Base-by-base conservation (phyloP, 306 rosid species). In the Fragaria ananassa region DNA sequence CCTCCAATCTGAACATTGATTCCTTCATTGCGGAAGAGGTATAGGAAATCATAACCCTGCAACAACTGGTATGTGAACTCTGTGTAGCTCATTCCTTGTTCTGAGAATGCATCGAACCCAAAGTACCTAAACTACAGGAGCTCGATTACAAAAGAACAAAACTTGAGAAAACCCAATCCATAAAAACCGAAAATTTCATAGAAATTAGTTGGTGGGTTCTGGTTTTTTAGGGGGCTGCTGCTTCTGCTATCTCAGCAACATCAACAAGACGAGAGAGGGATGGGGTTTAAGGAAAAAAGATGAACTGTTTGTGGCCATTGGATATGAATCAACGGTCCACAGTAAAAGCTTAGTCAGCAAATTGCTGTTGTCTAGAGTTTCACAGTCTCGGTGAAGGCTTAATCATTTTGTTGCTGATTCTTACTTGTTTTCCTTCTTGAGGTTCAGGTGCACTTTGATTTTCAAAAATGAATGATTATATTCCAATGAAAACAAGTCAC, bases 31-130 rank as follows among this genome's bases (percentile, higher is more conserved):
- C 83, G 81, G 54, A 84, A 95, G 83, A 95, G 85, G 80, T 92
- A 56, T 79, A 95, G 83, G 73, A 95, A 95, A 87, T 95, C 98
- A 86, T 95, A 95, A 8, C 96, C 98, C 72, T 95, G 98, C 68
- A 95, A 78, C 21, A 95, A 82, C 83, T 95, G 98, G 62, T 95
- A 95, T 1, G 96, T 92, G 76, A 95, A 92, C 76, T 95, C 97
- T 0, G 98, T 92, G 74, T 84, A 92, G 84, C 98, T 95, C 97
- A 95, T 90, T 66, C 97, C 97, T 71, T 95, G 97, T 81, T 95
- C 97, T 19, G 34, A 31, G 34, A 31, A 31, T 31, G 34, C 2
- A 31, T 31, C 34, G 34, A 31, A 31, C 34, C 34, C 34, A 31
- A 31, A 31, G 34, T 31, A 2, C 34, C 34, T 31, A 31, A 31